Evolutionary conservation across 2,329 filamentous ascomycete species (phyloP).

Genomic region (Thielaviopsis ethacetica): DNA sequence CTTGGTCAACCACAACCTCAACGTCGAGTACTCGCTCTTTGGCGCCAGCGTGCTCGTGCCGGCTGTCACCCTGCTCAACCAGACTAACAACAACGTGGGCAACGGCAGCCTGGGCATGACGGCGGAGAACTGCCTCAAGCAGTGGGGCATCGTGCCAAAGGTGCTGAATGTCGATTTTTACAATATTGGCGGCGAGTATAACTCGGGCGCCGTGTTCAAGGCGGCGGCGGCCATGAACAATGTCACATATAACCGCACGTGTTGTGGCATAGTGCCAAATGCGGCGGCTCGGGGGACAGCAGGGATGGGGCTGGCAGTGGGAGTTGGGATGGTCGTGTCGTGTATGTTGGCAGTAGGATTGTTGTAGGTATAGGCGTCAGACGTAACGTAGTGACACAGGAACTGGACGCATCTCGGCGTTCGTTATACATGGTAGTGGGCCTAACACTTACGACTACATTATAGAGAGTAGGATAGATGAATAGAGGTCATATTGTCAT

Average conservation of each 20-base stretch:
- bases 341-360: background rate
- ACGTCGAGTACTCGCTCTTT: conserved; percentile 55
- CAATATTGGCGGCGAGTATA: conserved; percentile 40
- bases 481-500: too few relatives aligned
- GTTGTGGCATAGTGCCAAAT: conserved; percentile 32
- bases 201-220: conserved; percentile 57
- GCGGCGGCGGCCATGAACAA: conserved; percentile 54
- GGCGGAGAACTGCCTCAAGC: conserved; percentile 41
- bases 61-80: conserved; percentile 50
- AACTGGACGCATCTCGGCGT: too few relatives aligned
- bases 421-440: too few relatives aligned
- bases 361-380: background rate
- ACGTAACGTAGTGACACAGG: too few relatives aligned
- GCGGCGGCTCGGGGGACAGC: conserved; percentile 9
- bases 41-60: conserved; percentile 52
- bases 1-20: conserved; percentile 83
- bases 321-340: background rate
- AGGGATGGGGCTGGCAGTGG: background rate
- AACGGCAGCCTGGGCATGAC: conserved; percentile 49
- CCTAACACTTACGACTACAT: too few relatives aligned
- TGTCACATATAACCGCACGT: conserved; percentile 47
- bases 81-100: conserved; percentile 52
- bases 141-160: conserved; percentile 56
- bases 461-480: too few relatives aligned
- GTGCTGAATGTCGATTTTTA: conserved; percentile 78